Evolutionary conservation across 2,329 filamentous ascomycete genomes (phyloP), one percentile per base, ranked within the genome.

Genomic region (Teratosphaeriaceae sp.): DNA sequence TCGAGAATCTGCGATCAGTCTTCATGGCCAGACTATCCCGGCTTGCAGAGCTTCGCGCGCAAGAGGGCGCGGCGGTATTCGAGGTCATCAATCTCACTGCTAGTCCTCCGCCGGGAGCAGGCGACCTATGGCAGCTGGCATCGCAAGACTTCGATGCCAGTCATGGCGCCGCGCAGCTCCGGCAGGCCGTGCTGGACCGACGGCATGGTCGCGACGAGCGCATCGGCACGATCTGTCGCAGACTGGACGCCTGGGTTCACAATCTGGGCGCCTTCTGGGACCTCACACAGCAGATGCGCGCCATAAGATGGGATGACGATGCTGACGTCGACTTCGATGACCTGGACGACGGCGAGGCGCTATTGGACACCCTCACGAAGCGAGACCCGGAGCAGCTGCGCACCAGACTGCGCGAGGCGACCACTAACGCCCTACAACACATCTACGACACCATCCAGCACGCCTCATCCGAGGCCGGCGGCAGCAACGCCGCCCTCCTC

Each of bases 181-280:
- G 88, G 36, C 71, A 80, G 46, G 77, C 78, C 15, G 74, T 95
- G 18, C 65, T 84, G 7, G 74, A 82, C 23, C 78, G 82, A 16
- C 73, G 86, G 6, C 78, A 89, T 54, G 89, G 90, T 5, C 78
- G 82, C 38, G 84, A 82, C 56, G 73, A 81, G 44, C 70, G 78
- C 9, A 76, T 90, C 0, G 78, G 78, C 26, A 70, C 69, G 41
- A 77, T 82, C 0, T 70, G 82, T 1, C 69, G 74, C 11, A 71
- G 74, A 35, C 92, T 92, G 57, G 73, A 79, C 45, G 73, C 74
- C 1, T 96, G 89, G 88, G 76, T 80, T 35, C 70, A 72, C n/a
- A 76, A 82, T 4, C 77, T 94, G n/a, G 76, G 82, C 46, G 78
- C 81, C 40, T 76, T 85, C 12, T 74, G 74, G 33, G 68, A 71